Evolutionary conservation across 2,329 filamentous ascomycete species (phyloP), one percentile per base, ranked within the genome.

Genomic region (Helicocarpus griseus): DNA sequence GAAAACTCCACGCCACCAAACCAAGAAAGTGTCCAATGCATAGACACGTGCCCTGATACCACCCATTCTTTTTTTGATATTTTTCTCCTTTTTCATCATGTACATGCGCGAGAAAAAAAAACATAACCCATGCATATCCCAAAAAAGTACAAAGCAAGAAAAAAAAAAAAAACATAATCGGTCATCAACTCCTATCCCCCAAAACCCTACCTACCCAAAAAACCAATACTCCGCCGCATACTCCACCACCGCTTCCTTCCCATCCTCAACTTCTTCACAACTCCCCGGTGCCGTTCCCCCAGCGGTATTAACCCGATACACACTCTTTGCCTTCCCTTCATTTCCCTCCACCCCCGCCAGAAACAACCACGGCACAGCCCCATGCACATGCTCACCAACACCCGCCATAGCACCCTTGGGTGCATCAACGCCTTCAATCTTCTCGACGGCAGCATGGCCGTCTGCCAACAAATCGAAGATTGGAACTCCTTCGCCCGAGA

Each of bases 171-270:
- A 6, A 14, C 14, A 5, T 14, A 36, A 36, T 14, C 5, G 36
- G n/a, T 8, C 36, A n/a, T 8, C 39, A 3, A 4, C 39, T 4
- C 4, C n/a, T n/a, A n/a, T n/a, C n/a, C 39, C 39, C 5, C 31
- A 11, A 9, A 29, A 21, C 29, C 17, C 28, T 8, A 11, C 5
- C 19, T 35, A 58, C 11, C 61, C 67, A 62, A 63, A 79, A 55
- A 77, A 85, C 84, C 79, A 83, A 60, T 87, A 96, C 77, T 90
- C 80, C 39, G 90, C 83, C 29, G 87, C 77, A 70, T 97, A 96
- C 63, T 90, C 76, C 13, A 95, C 80, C 55, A 83, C 73, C 58
- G 96, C 90, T 1, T 69, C 63, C 9, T 76, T 73, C 0, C 75
- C 66, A 74, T 81, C 76, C 0, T 75, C 66, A 74, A 81, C 76